Conservation (phyloP, 192 early-diverging fungal species). For the Gamsiella multidivaricata region DNA sequence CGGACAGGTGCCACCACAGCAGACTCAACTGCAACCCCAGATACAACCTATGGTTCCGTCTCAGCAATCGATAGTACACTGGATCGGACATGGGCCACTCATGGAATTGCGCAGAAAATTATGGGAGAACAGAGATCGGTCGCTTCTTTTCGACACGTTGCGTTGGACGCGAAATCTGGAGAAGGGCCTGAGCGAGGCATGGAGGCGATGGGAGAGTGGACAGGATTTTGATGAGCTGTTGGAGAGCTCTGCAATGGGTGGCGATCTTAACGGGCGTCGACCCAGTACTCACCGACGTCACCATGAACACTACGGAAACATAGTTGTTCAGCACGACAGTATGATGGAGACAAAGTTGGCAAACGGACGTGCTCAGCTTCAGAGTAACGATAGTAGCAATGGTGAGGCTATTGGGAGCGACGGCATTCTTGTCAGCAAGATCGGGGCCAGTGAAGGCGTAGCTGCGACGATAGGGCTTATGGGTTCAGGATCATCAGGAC, state of each 20-base stretch:
- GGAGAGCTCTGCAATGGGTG: slow-evolving; percentile 8
- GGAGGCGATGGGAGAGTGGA: slow-evolving; percentile 76
- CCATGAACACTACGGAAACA: slow-evolving; percentile 20
- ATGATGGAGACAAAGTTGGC: background rate
- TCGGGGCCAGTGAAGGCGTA: background rate
- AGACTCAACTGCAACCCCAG: background rate
- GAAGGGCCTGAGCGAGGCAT: slow-evolving; percentile 74
- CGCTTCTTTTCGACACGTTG: slow-evolving; percentile 87
- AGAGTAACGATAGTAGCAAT: background rate
- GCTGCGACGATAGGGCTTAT: background rate
- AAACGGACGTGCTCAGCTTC: background rate
- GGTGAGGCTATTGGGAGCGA: background rate
- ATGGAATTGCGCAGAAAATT: slow-evolving; percentile 75
- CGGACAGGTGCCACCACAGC: background rate
- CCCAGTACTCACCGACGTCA: slow-evolving; percentile 2
- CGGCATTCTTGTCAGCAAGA: background rate
- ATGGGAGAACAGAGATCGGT: slow-evolving; percentile 83
- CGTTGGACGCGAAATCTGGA: slow-evolving; percentile 89
- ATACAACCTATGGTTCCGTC: background rate
- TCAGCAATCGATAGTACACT: slow-evolving; percentile 47
- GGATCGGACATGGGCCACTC: slow-evolving; percentile 59
- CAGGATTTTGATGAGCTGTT: slow-evolving; percentile 64
- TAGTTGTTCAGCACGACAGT: slow-evolving; percentile 18
- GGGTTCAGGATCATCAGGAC: background rate
- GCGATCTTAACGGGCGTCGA: slow-evolving; percentile 1